A percentile compares a stretch with the other conserved stretches of the same genome.
Conservation (phyloP, 495 filamentous ascomycete genomes). For the Annulohypoxylon moriforme region DNA sequence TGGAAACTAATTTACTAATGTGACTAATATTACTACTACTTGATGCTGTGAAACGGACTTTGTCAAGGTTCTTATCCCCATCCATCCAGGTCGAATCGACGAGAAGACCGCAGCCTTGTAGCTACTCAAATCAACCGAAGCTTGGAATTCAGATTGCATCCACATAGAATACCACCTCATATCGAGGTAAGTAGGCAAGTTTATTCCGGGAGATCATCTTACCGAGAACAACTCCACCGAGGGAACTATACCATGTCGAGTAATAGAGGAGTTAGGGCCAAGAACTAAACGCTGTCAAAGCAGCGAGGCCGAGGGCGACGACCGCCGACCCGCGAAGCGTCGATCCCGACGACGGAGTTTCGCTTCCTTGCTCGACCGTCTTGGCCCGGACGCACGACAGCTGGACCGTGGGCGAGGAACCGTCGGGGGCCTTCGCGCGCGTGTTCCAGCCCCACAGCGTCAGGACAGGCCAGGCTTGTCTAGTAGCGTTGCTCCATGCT, state of each 20-base stretch:
- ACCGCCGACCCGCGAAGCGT: background rate
- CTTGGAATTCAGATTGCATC: background rate
- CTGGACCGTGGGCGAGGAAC: slow-evolving; percentile 32
- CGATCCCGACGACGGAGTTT: slow-evolving; percentile 20
- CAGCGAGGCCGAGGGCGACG: background rate
- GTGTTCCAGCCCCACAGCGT: slow-evolving; percentile 46
- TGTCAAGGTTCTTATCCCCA: background rate
- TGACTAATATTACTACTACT: too few species aligned
- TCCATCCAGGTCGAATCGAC: background rate
- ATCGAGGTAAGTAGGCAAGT: background rate
- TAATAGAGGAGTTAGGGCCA: background rate
- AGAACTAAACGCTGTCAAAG: background rate
- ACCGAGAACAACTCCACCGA: background rate
- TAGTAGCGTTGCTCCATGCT: slow-evolving; percentile 27
- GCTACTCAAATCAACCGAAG: background rate
- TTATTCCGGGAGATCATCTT: background rate
- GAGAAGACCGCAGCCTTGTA: background rate
- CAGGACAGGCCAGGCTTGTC: slow-evolving; percentile 37
- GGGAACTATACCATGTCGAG: background rate
- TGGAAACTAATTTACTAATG: too few species aligned
- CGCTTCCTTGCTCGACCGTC: slow-evolving; percentile 18
- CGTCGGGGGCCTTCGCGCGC: slow-evolving; percentile 36
- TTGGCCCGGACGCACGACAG: slow-evolving; percentile 40
- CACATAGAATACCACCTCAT: background rate
- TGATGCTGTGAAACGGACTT: too few species aligned